Evolutionary conservation across 2,329 filamentous ascomycete species (phyloP).

Genomic region (Colletotrichum sansevieriae): DNA sequence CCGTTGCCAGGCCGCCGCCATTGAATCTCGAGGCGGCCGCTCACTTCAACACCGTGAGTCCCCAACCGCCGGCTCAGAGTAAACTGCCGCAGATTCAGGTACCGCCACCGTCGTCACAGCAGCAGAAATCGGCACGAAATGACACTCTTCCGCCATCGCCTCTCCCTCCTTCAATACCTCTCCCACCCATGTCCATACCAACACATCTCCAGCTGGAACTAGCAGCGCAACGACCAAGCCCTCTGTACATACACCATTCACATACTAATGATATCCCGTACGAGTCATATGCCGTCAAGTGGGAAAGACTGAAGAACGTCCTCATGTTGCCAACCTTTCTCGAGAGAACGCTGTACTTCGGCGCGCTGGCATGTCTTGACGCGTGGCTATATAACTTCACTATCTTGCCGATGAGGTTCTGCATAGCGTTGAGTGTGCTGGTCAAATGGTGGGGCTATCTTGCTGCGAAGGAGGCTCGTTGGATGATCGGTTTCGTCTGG

Average conservation of each 20-base stretch:
- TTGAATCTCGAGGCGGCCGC: constrained; percentile 56
- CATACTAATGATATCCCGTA: constrained; percentile 76
- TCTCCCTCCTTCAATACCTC: constrained; percentile 68
- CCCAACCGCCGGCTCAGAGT: constrained; percentile 22
- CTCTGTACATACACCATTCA: constrained; percentile 74
- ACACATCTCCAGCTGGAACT: constrained; percentile 75
- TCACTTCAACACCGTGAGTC: constrained; percentile 27
- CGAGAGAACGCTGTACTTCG: constrained; percentile 88
- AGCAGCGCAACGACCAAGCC: constrained; percentile 71
- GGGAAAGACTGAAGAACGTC: constrained; percentile 92
- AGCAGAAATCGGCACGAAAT: constrained; percentile 39
- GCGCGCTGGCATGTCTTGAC: constrained; percentile 90
- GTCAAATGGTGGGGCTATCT: constrained; percentile 83
- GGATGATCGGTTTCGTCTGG: constrained; percentile 82
- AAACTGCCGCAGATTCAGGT: constrained; percentile 44
- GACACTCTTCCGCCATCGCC: constrained; percentile 58
- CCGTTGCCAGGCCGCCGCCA: constrained; percentile 57
- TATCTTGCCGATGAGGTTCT: constrained; percentile 89
- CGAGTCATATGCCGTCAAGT: constrained; percentile 92
- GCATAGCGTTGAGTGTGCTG: constrained; percentile 83
- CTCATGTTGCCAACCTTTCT: constrained; percentile 84
- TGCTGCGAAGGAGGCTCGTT: constrained; percentile 77
- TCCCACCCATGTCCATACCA: constrained; percentile 76
- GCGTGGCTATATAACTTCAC: constrained; percentile 98
- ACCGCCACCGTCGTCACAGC: constrained; percentile 57